Conservation (phyloP, 192 early-diverging fungal genomes). For the Podila verticillata region DNA sequence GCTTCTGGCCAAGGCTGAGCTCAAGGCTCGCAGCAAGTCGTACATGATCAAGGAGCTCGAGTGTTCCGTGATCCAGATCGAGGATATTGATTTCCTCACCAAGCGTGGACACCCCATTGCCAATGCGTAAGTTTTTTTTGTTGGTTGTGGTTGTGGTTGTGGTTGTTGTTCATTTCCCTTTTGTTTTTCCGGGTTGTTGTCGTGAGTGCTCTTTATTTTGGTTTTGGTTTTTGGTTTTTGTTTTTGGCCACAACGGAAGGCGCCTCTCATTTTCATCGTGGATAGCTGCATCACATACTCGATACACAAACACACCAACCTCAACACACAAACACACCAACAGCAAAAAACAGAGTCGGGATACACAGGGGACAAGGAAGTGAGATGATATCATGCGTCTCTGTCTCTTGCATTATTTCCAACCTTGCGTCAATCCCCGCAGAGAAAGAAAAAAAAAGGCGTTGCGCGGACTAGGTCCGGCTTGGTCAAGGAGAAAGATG, state of each 20-base stretch:
- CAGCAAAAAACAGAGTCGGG: no score
- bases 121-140: constrained; percentile 43
- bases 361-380: no score
- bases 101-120: constrained; percentile 2
- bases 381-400: background rate
- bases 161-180: background rate
- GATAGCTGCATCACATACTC: no score
- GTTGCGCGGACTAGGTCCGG: background rate
- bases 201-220: background rate
- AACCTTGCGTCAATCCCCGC: background rate
- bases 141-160: background rate
- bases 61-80: constrained; percentile 32
- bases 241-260: background rate
- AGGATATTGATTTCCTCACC: constrained; percentile 37
- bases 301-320: no score
- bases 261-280: no score
- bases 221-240: background rate
- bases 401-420: background rate
- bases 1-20: constrained; percentile 19
- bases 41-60: constrained; percentile 50
- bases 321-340: no score
- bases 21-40: constrained; percentile 40
- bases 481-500: background rate
- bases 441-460: background rate
- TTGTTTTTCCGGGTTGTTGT: background rate